These are phyloP conservation scores for Lotus japonicus DNA, from an alignment of 306 rosid genomes.

Conservation along the genomic window DNA sequence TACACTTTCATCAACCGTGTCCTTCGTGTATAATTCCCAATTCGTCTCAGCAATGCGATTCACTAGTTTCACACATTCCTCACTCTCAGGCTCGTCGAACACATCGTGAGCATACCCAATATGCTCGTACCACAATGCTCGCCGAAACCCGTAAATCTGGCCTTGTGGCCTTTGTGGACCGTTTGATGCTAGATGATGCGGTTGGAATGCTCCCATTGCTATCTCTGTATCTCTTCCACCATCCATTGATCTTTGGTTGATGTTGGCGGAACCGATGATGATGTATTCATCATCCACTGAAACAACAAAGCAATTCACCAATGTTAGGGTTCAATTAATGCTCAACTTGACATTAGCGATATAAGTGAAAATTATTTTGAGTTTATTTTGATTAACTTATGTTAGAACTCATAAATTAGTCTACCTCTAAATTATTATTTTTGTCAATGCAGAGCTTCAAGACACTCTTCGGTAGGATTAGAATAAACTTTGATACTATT, in stretches of 20 bases:
- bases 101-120: slow-evolving; percentile 3
- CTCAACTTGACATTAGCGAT: no score
- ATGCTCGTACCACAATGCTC: slow-evolving; percentile 66
- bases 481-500: no score
- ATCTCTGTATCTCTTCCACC: slow-evolving; percentile 89
- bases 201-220: slow-evolving; percentile 86
- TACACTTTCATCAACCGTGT: background rate
- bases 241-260: slow-evolving; percentile 83
- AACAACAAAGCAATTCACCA: background rate
- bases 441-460: no score
- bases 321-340: background rate
- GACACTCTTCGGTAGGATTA: no score
- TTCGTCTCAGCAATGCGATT: slow-evolving; percentile 1
- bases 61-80: slow-evolving; percentile 12
- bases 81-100: slow-evolving; percentile 18
- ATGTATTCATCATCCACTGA: slow-evolving; percentile 87
- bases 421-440: no score
- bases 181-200: slow-evolving; percentile 31
- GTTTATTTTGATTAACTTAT: no score
- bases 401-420: no score
- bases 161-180: slow-evolving; percentile 30
- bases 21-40: slow-evolving; percentile 19
- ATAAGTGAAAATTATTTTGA: no score
- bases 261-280: slow-evolving; percentile 80
- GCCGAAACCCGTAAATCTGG: slow-evolving; percentile 47